Percentiles rank a stretch among this genome's conserved stretches.
Conservation (phyloP, 441 rosid species). For the Omphalea diandra region DNA sequence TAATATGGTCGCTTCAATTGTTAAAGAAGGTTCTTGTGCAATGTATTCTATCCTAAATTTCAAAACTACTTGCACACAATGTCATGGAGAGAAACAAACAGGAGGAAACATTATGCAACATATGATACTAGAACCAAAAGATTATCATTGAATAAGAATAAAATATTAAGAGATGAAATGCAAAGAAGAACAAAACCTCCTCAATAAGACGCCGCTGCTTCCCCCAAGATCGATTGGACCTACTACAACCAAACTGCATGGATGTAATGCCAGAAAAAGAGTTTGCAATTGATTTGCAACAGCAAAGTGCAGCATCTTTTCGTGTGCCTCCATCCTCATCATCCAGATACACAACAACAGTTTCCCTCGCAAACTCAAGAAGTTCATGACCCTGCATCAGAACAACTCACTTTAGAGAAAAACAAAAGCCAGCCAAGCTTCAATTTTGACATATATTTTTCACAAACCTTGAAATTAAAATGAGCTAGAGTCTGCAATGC, state of each 20-base stretch:
- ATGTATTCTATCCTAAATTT: background rate
- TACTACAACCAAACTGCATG: slow-evolving; percentile 67
- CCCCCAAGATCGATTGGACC: slow-evolving; percentile 84
- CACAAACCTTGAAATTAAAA: slow-evolving; percentile 87
- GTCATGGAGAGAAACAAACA: slow-evolving; percentile 2
- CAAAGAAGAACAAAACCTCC: slow-evolving; percentile 59
- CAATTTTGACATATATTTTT: slow-evolving; percentile 13
- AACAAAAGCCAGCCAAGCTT: slow-evolving; percentile 13
- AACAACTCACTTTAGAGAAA: slow-evolving; percentile 36
- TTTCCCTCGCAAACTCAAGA: slow-evolving; percentile 94
- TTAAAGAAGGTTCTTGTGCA: background rate
- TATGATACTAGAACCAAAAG: background rate
- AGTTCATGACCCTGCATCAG: slow-evolving; percentile 91
- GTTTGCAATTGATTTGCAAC: slow-evolving; percentile 92
- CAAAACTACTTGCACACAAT: background rate
- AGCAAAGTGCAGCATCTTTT: slow-evolving; percentile 98
- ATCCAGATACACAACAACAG: slow-evolving; percentile 87
- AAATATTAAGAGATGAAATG: slow-evolving; percentile 2
- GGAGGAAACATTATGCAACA: background rate
- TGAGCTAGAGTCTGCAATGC: slow-evolving; percentile 97
- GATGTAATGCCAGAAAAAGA: slow-evolving; percentile 62
- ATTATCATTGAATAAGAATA: background rate
- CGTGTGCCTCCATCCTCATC: slow-evolving; percentile 94
- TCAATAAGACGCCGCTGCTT: slow-evolving; percentile 87
- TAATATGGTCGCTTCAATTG: background rate